These are phyloP conservation scores for Sphagnum magellanicum DNA, from an alignment of 228 moss, liverwort and hornwort genomes.

Conservation along the genomic window DNA sequence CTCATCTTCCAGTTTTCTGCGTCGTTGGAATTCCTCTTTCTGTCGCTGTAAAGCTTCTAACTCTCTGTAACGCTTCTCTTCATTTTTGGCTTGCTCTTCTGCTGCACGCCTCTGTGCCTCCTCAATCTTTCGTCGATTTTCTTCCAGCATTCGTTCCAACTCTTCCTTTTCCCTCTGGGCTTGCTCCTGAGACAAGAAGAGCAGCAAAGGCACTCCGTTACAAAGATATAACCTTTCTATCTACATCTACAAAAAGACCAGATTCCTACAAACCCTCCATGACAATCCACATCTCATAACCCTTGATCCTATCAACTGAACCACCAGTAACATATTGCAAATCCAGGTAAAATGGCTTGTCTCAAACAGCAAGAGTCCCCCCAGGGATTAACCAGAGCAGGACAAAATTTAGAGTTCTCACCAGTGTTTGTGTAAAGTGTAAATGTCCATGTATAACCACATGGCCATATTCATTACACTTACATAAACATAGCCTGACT, in stretches of 20 bases:
- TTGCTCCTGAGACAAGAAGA: slow-evolving; percentile 24
- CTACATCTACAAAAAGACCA: too few species aligned
- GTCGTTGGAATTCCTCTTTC: slow-evolving; percentile 72
- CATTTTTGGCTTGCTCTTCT: slow-evolving; percentile 94
- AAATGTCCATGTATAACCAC: too few species aligned
- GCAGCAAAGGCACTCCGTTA: not conserved
- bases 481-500: too few species aligned
- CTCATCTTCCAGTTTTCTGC: slow-evolving; percentile 84
- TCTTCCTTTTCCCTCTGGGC: slow-evolving; percentile 74
- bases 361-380: too few species aligned
- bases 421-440: too few species aligned
- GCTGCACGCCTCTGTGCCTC: slow-evolving; percentile 89
- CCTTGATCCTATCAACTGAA: too few species aligned
- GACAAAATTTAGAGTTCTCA: too few species aligned
- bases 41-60: slow-evolving; percentile 87
- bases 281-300: not conserved
- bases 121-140: slow-evolving; percentile 86
- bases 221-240: too few species aligned
- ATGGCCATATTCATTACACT: too few species aligned
- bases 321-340: too few species aligned
- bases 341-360: too few species aligned
- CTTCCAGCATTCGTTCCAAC: slow-evolving; percentile 90
- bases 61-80: slow-evolving; percentile 93
- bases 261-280: not conserved
- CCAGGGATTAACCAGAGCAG: too few species aligned